These are phyloP conservation scores for Daldinia concentrica DNA, from an alignment of 495 filamentous ascomycete genomes.

Conservation along the genomic window DNA sequence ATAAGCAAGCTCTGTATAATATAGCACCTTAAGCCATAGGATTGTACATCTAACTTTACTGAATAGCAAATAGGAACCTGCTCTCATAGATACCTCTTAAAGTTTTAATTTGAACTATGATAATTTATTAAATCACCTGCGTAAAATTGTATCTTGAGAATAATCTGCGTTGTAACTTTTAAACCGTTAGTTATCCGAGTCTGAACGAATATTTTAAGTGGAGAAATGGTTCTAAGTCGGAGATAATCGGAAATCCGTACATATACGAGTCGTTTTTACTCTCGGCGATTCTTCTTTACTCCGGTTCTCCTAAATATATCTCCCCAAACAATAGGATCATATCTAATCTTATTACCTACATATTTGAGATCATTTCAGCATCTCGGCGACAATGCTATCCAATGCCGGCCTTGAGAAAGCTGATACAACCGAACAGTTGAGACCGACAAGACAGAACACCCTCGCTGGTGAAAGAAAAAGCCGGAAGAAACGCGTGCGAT, in stretches of 20 bases:
- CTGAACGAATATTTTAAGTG: neutral
- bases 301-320: neutral
- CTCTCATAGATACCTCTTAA: too few relatives aligned
- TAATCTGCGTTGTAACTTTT: too few relatives aligned
- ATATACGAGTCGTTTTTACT: neutral
- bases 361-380: neutral
- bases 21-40: neutral
- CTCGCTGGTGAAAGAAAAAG: conserved; percentile 4
- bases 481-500: conserved; percentile 33
- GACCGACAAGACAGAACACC: neutral
- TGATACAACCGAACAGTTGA: neutral
- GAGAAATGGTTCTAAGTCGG: neutral
- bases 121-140: too few relatives aligned
- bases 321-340: neutral
- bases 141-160: too few relatives aligned
- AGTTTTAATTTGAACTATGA: too few relatives aligned
- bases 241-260: neutral
- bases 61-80: too few relatives aligned
- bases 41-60: too few relatives aligned
- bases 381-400: conserved; percentile 2
- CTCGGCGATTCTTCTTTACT: conserved; percentile 19
- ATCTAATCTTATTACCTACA: neutral
- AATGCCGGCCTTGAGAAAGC: neutral
- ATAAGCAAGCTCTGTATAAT: neutral
- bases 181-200: too few relatives aligned